phyloP scores from a whole-genome alignment of 73 alveolate genomes.

The Stentor roeselii region DNA sequence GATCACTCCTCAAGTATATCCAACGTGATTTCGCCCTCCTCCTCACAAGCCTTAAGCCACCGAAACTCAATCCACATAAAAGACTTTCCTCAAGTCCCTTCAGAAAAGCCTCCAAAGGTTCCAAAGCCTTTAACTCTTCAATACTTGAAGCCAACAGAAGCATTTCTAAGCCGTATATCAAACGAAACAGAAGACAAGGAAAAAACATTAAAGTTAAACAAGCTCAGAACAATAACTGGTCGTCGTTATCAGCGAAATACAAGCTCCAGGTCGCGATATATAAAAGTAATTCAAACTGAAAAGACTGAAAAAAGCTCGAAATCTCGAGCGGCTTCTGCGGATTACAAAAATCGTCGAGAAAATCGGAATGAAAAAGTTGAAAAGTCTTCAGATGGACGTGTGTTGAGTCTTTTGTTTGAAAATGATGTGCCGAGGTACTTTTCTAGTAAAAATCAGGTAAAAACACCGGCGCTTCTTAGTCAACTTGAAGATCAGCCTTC shows the following conservation, averaged over 20 bases:
- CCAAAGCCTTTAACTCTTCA: background rate
- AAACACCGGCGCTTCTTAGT: background rate
- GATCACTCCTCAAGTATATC: background rate
- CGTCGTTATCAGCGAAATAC: background rate
- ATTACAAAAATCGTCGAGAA: background rate
- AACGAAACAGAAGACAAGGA: background rate
- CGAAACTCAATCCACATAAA: background rate
- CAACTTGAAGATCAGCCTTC: background rate
- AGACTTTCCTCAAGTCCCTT: background rate
- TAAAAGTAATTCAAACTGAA: no score
- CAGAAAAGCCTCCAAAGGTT: background rate
- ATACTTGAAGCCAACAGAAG: background rate
- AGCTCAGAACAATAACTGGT: background rate
- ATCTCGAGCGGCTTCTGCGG: background rate
- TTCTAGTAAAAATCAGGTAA: background rate
- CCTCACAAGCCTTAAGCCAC: background rate
- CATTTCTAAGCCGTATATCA: background rate
- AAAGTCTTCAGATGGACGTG: background rate
- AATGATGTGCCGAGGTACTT: background rate
- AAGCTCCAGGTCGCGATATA: background rate
- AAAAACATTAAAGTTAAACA: background rate
- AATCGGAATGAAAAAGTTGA: no score
- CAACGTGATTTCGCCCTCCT: background rate
- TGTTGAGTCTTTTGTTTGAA: background rate
- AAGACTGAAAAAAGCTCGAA: background rate